phyloP scores from a whole-genome alignment of 352 stramenopile species.

The Globisporangium spiculum region DNA sequence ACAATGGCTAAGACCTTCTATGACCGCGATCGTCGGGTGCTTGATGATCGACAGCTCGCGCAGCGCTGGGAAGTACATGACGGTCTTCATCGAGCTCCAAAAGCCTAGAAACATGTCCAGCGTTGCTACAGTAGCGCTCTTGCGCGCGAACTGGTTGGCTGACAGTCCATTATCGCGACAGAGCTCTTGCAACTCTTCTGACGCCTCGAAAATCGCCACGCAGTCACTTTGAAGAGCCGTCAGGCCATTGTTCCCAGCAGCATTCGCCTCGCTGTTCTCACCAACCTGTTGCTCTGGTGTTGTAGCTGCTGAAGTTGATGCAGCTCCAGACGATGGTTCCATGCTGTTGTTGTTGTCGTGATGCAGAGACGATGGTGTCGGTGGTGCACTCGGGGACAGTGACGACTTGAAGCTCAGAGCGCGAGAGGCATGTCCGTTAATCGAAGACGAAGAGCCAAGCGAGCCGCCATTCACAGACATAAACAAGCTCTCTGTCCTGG shows the following conservation, averaged over 20 bases:
- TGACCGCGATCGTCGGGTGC: conserved; percentile 53
- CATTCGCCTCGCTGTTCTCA: not conserved
- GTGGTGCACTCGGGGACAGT: not conserved
- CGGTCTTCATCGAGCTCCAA: conserved; percentile 64
- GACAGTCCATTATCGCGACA: conserved; percentile 68
- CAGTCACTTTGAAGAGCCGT: conserved; percentile 31
- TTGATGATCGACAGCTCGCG: conserved; percentile 74
- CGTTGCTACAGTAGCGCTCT: conserved; percentile 29
- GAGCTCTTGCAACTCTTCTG: conserved; percentile 52
- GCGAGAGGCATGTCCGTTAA: not conserved
- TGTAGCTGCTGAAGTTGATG: not conserved
- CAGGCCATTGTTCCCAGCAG: conserved; percentile 14
- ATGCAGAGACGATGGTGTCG: not conserved
- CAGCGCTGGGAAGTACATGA: conserved; percentile 61
- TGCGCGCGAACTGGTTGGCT: conserved; percentile 49
- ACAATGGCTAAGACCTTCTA: conserved; percentile 58
- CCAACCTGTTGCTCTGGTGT: not conserved
- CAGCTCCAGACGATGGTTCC: not conserved
- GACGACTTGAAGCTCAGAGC: conserved; percentile 3
- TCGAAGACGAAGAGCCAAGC: not conserved
- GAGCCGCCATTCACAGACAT: not conserved
- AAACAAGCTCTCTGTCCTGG: not conserved
- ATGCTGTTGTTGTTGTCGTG: not conserved
- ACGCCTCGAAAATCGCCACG: conserved; percentile 37
- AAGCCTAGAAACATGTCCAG: conserved; percentile 82